phyloP scores from a whole-genome alignment of 371 early-diverging fungal species.

The Fennellomyces sp. region DNA sequence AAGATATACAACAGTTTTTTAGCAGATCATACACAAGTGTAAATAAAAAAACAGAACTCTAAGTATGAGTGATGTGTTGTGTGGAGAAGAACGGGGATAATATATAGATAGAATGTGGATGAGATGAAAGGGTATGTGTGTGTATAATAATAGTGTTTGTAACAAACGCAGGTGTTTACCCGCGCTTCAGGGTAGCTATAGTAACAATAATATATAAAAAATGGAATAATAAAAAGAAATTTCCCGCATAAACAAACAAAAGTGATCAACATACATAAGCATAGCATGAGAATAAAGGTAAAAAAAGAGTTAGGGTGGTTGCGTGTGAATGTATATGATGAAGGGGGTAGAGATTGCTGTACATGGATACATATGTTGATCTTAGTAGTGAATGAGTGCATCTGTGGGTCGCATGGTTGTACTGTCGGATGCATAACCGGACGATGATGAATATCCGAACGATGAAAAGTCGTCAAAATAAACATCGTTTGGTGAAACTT shows the following conservation, averaged over 20 bases:
- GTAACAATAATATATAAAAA: not conserved
- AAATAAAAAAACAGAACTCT: too few species aligned
- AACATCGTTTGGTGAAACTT: conserved; percentile 8
- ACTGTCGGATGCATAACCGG: conserved; percentile 3
- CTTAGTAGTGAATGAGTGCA: conserved; percentile 22
- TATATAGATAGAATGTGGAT: not conserved
- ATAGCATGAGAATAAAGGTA: not conserved
- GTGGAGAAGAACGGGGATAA: not conserved
- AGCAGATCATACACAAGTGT: too few species aligned
- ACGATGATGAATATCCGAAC: not conserved
- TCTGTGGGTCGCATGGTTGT: conserved; percentile 24
- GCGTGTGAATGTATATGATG: conserved; percentile 1
- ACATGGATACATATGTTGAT: conserved; percentile 1
- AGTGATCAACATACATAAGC: not conserved
- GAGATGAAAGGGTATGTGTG: not conserved
- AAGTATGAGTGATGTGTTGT: not conserved
- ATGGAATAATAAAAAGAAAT: not conserved
- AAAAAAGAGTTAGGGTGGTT: not conserved
- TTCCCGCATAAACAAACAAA: not conserved
- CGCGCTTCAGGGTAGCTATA: not conserved
- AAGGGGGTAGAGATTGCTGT: conserved; percentile 1
- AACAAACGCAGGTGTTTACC: conserved; percentile 1
- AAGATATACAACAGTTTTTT: not conserved
- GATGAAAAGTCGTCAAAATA: conserved; percentile 9
- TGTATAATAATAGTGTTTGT: not conserved